Percentiles rank a stretch among this genome's conserved stretches.
Conservation (phyloP, 2,329 filamentous ascomycete genomes). For the Orbilia oligospora region DNA sequence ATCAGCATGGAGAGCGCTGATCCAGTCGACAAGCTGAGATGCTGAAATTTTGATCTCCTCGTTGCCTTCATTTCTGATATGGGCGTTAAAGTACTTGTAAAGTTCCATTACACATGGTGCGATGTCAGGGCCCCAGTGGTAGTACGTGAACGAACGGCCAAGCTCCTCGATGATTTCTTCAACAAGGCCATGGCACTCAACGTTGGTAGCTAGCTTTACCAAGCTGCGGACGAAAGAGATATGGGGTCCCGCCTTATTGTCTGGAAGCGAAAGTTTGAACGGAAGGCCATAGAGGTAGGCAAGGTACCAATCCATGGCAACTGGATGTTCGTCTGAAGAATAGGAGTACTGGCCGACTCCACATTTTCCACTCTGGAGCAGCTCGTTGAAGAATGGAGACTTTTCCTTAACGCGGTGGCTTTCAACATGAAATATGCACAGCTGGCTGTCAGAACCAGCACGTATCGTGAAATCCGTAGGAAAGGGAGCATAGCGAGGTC, state of each 20-base stretch:
- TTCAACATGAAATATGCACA: constrained; percentile 18
- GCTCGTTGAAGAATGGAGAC: neutral
- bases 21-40: neutral
- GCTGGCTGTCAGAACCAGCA: neutral
- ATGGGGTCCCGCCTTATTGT: neutral
- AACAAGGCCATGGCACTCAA: neutral
- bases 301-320: constrained; percentile 24
- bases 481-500: constrained; percentile 11
- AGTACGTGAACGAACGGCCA: constrained; percentile 2
- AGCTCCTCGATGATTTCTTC: constrained; percentile 16
- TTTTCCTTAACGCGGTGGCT: neutral
- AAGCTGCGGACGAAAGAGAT: neutral
- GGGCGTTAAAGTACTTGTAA: neutral
- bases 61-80: neutral
- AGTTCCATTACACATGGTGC: neutral
- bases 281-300: constrained; percentile 38
- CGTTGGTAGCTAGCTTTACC: neutral
- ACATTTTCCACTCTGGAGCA: neutral
- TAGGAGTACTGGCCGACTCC: neutral
- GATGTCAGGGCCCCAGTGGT: constrained; percentile 11
- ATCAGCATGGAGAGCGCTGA: neutral
- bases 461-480: constrained; percentile 28
- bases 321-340: constrained; percentile 15
- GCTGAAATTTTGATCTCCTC: neutral
- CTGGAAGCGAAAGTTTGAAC: constrained; percentile 2